Conservation (phyloP, 805 yeast species). For the Cyberlindnera euphorbiae region DNA sequence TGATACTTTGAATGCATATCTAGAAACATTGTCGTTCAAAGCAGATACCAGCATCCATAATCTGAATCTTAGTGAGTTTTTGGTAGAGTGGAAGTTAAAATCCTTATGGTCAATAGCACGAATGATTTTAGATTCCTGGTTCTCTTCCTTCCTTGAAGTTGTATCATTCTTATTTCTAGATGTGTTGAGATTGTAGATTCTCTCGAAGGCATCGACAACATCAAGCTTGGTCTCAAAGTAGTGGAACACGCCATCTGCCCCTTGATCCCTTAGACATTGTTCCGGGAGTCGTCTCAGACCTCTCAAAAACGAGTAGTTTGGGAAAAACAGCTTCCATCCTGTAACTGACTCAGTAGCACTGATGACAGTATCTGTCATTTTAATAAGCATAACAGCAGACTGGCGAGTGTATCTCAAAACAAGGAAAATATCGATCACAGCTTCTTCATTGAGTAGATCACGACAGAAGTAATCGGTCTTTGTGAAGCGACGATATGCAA, state of each 20-base stretch:
- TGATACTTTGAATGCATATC: constrained; percentile 40
- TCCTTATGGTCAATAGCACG: constrained; percentile 40
- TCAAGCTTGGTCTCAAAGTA: constrained; percentile 39
- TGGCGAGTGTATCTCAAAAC: constrained; percentile 38
- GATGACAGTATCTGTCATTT: constrained; percentile 17
- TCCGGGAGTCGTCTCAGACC: constrained; percentile 38
- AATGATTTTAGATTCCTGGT: constrained; percentile 13
- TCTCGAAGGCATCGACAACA: constrained; percentile 42
- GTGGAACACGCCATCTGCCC: constrained; percentile 39
- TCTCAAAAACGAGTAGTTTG: constrained; percentile 36
- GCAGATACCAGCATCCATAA: constrained; percentile 34
- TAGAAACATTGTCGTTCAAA: constrained; percentile 34
- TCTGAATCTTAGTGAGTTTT: constrained; percentile 31
- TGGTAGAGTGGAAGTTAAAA: constrained; percentile 36
- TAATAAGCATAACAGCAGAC: constrained; percentile 33
- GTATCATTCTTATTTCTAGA: constrained; percentile 30
- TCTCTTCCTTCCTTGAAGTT: neutral
- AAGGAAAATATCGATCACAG: constrained; percentile 35
- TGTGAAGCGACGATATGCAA: constrained; percentile 32
- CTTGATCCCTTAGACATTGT: constrained; percentile 42
- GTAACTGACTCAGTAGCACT: constrained; percentile 4
- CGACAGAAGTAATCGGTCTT: constrained; percentile 32
- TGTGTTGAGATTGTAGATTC: constrained; percentile 39
- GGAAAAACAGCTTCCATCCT: constrained; percentile 32
- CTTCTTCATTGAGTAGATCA: constrained; percentile 31